phyloP scores from a whole-genome alignment of 2,329 filamentous ascomycete species.

The Neofusicoccum cordaticola region DNA sequence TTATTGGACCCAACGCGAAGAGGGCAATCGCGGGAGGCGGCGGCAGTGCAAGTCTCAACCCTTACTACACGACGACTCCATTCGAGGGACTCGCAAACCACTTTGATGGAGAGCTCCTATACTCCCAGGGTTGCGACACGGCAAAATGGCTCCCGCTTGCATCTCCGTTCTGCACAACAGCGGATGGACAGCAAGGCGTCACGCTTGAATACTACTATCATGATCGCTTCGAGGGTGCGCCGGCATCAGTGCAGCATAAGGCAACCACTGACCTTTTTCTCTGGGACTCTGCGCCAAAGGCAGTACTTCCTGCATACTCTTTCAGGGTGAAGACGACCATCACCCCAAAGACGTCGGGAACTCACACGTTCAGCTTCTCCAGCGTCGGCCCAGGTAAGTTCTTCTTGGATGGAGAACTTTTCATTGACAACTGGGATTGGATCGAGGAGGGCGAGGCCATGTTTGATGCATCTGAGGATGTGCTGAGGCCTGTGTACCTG shows the following conservation, averaged over 20 bases:
- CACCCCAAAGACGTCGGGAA: constrained; percentile 58
- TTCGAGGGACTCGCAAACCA: constrained; percentile 43
- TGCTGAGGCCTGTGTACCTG: constrained; percentile 60
- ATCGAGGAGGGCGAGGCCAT: constrained; percentile 67
- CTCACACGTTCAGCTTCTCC: constrained; percentile 66
- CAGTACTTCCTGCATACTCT: constrained; percentile 63
- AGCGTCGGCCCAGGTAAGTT: constrained; percentile 64
- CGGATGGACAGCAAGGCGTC: constrained; percentile 59
- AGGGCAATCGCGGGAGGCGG: constrained; percentile 66
- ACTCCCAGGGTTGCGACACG: constrained; percentile 62
- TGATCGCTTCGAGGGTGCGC: constrained; percentile 59
- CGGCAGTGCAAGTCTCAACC: constrained; percentile 66
- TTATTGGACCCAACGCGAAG: constrained; percentile 67
- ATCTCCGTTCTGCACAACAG: constrained; percentile 57
- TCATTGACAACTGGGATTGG: constrained; percentile 68
- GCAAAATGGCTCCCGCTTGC: constrained; percentile 65
- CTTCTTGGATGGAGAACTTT: constrained; percentile 58
- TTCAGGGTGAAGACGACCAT: constrained; percentile 61
- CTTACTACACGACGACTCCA: constrained; percentile 65
- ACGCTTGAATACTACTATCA: constrained; percentile 64
- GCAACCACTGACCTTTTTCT: constrained; percentile 66
- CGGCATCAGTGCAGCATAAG: constrained; percentile 57
- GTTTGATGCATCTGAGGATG: constrained; percentile 67
- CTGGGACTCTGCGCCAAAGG: constrained; percentile 65
- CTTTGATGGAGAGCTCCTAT: constrained; percentile 48